These are phyloP conservation scores for Huntiella abstrusa DNA, from an alignment of 2,329 filamentous ascomycete species.

Conservation along the genomic window DNA sequence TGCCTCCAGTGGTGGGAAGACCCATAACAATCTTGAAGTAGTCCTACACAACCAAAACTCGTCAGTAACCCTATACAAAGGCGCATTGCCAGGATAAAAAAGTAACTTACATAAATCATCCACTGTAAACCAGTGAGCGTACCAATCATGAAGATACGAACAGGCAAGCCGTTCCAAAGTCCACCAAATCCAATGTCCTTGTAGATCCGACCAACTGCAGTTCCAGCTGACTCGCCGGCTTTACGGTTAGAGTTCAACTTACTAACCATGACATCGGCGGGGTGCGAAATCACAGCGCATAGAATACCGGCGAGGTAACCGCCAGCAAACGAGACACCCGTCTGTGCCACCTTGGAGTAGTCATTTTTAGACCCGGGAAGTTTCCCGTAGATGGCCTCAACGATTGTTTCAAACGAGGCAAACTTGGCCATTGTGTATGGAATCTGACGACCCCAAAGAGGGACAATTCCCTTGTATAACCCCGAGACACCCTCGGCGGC, in stretches of 20 bases:
- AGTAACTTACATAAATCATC: conserved; percentile 63
- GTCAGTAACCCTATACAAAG: conserved; percentile 12
- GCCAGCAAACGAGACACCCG: conserved; percentile 63
- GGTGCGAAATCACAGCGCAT: conserved; percentile 66
- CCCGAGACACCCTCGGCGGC: conserved; percentile 54
- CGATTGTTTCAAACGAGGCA: conserved; percentile 77
- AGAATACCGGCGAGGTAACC: conserved; percentile 80
- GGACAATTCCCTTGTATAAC: conserved; percentile 78
- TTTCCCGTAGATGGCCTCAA: conserved; percentile 63
- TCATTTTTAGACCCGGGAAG: conserved; percentile 62
- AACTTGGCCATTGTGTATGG: conserved; percentile 91
- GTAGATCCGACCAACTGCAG: conserved; percentile 65
- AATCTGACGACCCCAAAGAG: conserved; percentile 82
- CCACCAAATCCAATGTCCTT: conserved; percentile 69
- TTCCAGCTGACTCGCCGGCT: conserved; percentile 58
- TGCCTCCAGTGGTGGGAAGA: conserved; percentile 62
- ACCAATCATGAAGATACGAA: conserved; percentile 78
- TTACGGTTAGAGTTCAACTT: conserved; percentile 70
- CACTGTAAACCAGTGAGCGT: conserved; percentile 70
- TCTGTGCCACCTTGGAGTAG: conserved; percentile 67
- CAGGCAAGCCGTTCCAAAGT: conserved; percentile 81
- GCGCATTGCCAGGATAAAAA: background rate
- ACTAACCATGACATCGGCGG: conserved; percentile 77
- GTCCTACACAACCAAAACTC: conserved; percentile 27
- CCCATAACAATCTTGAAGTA: conserved; percentile 87